A percentile compares a stretch with the other conserved stretches of the same genome.
Evolutionary conservation across 1,284 basidiomycete genomes (phyloP).

Genomic region (Leccinum discolor): DNA sequence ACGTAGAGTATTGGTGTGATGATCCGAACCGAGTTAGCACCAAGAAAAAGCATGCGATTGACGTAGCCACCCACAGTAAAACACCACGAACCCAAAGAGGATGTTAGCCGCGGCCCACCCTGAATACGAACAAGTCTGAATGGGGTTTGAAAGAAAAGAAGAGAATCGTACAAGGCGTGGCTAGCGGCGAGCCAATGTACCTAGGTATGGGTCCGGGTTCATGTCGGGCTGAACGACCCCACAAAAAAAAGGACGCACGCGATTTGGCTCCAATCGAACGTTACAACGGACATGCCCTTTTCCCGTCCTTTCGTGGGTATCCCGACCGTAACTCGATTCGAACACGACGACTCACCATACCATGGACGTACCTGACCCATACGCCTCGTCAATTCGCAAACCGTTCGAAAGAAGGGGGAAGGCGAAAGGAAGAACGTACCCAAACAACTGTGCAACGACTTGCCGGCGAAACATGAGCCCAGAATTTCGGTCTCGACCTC

Average conservation of each 20-base stretch:
- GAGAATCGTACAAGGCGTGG: conserved; percentile 29
- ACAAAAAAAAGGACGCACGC: conserved; percentile 26
- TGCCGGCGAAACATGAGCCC: background rate
- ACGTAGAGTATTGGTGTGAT: conserved; percentile 48
- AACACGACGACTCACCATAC: conserved; percentile 30
- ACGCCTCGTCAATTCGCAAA: conserved; percentile 6
- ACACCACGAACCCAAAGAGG: conserved; percentile 62
- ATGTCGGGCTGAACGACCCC: background rate
- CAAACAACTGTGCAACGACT: conserved; percentile 41
- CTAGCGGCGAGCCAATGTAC: conserved; percentile 46
- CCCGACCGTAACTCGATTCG: background rate
- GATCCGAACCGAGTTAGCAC: conserved; percentile 38
- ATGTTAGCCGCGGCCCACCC: conserved; percentile 67
- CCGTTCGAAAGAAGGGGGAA: background rate
- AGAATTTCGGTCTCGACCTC: background rate
- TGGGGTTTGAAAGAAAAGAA: background rate
- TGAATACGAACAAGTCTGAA: conserved; percentile 8
- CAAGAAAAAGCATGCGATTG: background rate
- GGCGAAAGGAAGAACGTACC: conserved; percentile 24
- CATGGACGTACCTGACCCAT: conserved; percentile 34
- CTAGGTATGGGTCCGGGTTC: conserved; percentile 6
- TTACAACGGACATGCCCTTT: conserved; percentile 47
- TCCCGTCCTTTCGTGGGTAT: background rate
- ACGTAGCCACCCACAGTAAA: conserved; percentile 40
- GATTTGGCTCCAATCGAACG: conserved; percentile 55